Evolutionary conservation across 2,329 filamentous ascomycete species (phyloP), one percentile per base, ranked within the genome.

Genomic region (Aspergillus sp.): DNA sequence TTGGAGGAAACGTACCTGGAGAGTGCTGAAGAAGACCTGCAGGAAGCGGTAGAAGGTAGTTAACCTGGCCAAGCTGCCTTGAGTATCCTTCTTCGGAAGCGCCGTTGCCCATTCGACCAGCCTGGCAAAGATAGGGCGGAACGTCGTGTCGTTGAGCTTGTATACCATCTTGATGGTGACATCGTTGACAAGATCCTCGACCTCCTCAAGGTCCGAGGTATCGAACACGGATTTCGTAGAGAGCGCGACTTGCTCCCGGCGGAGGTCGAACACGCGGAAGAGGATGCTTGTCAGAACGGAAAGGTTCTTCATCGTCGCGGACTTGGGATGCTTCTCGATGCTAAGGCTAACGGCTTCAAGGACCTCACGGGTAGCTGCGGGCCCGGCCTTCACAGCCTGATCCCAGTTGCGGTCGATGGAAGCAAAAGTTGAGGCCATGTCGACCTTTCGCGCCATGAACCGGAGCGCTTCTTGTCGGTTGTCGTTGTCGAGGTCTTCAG

Each of bases 131-230:
- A 99, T 87, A 1, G 95, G 96, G 12, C 93, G 84, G 85, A 99
- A 99, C 0, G 90, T 87, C 1, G 90, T 88, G 71, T 99, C 95
- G 76, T 97, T 98, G 61, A 99, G 84, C 80, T 98, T 98, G 80
- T 96, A 91, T 54, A 96, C 90, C 87, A 97, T 95, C 74, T 91
- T 90, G 58, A 99, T 84, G 0, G 88, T 85, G 12, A 89, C 86
- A 9, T 88, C 84, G 70, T 91, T 89, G 64, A 90, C 69, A 11
- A 81, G 79, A 2, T 79, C 77, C 70, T 96, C 91, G 12, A 91
- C 79, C 43, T 79, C 73, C 1, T 83, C 77, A 33, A 81, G 77
- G 59, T 82, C 80, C 9, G 73, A 72, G 25, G 76, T 71, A 21
- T 85, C 79, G 52, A 83, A 77, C 19, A 59, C 61, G 25, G 69